Conservation (phyloP, 345 rosid genomes). For the Clarkia xantiana region DNA sequence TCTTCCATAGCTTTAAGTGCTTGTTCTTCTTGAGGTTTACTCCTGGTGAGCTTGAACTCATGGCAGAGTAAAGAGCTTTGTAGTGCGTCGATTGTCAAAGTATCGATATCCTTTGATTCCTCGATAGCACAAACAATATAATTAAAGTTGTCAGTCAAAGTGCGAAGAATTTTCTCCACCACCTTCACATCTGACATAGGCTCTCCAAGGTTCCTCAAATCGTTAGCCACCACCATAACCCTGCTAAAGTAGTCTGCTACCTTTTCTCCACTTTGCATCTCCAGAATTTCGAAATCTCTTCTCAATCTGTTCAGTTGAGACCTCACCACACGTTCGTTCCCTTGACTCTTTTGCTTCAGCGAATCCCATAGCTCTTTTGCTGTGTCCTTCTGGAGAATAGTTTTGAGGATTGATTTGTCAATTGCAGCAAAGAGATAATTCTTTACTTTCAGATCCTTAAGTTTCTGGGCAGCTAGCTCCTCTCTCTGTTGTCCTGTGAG, state of each 20-base stretch:
- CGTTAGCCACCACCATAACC: background rate
- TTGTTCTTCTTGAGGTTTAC: background rate
- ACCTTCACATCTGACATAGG: background rate
- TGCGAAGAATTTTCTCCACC: background rate
- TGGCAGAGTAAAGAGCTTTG: background rate
- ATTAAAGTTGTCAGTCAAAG: background rate
- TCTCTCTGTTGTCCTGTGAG: too few species aligned
- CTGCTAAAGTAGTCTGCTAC: background rate
- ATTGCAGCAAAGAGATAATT: background rate
- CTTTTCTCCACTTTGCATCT: background rate
- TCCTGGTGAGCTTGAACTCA: background rate
- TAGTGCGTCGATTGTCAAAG: background rate
- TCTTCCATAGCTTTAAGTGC: background rate
- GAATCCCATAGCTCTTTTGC: conserved; percentile 1
- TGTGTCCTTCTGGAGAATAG: background rate
- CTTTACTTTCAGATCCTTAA: conserved; percentile 1
- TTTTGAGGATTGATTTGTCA: background rate
- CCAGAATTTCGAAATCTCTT: background rate
- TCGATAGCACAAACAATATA: conserved; percentile 2
- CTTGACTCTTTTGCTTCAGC: conserved; percentile 2
- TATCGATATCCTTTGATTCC: background rate
- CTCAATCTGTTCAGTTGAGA: background rate
- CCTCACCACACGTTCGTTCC: background rate
- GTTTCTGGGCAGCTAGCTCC: background rate
- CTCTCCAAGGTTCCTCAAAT: background rate